These are phyloP conservation scores for Populus euphratica DNA, from an alignment of 345 rosid genomes.

Conservation along the genomic window DNA sequence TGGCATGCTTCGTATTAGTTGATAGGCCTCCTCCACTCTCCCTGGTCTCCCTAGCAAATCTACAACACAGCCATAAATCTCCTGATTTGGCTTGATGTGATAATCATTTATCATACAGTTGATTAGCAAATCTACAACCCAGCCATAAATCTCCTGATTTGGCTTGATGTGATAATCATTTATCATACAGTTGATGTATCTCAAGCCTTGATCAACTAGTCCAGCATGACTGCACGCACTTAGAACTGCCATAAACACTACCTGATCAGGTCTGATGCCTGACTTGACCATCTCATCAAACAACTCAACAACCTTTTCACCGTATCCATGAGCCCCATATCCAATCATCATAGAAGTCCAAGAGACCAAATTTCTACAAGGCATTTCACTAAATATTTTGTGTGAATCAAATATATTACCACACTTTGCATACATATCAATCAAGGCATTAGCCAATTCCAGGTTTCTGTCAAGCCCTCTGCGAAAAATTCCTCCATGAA, in stretches of 20 bases:
- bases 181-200: slow-evolving; percentile 61
- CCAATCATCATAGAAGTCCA: slow-evolving; percentile 99
- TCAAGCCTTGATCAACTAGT: slow-evolving; percentile 72
- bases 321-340: slow-evolving; percentile 77
- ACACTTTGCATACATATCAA: slow-evolving; percentile 92
- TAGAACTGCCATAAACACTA: slow-evolving; percentile 82
- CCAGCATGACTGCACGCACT: slow-evolving; percentile 91
- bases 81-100: slow-evolving; percentile 46
- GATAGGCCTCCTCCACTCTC: slow-evolving; percentile 76
- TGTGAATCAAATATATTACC: slow-evolving; percentile 58
- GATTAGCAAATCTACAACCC: too few species aligned
- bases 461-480: slow-evolving; percentile 54
- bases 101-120: slow-evolving; percentile 48
- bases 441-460: slow-evolving; percentile 64
- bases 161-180: too few species aligned
- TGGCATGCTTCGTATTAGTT: slow-evolving; percentile 63
- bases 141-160: too few species aligned
- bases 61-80: slow-evolving; percentile 75
- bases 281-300: slow-evolving; percentile 76
- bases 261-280: slow-evolving; percentile 66
- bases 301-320: slow-evolving; percentile 59
- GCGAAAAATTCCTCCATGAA: slow-evolving; percentile 64
- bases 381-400: slow-evolving; percentile 50
- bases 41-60: slow-evolving; percentile 92
- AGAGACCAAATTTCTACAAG: slow-evolving; percentile 54